Evolutionary conservation across 148 eudicot genomes (phyloP).

Genomic region (Polygonum aviculare): DNA sequence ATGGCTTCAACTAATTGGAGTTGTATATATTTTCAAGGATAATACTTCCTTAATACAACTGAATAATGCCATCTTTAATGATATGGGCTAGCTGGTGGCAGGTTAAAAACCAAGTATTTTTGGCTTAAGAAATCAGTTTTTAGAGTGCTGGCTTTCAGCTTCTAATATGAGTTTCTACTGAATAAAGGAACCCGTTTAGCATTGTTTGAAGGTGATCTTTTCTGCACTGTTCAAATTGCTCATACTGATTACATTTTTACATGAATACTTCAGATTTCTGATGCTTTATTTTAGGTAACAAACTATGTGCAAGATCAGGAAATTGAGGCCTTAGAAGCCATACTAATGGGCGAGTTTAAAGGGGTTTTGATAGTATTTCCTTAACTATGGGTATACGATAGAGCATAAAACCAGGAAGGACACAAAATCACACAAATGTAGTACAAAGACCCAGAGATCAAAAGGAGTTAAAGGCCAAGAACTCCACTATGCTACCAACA

Average conservation of each 20-base stretch:
- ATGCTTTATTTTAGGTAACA: conserved; percentile 15
- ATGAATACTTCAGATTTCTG: not conserved
- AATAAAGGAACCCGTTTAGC: not conserved
- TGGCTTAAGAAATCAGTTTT: not conserved
- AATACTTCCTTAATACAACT: not conserved
- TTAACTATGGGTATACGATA: not conserved
- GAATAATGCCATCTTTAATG: not conserved
- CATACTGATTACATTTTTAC: not conserved
- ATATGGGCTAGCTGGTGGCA: not conserved
- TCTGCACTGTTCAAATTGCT: not conserved
- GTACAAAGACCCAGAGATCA: too few relatives aligned
- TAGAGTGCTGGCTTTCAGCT: not conserved
- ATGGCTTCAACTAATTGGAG: not conserved
- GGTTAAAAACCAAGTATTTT: not conserved
- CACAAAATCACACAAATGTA: too few relatives aligned
- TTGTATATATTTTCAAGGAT: not conserved
- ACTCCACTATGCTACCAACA: too few relatives aligned
- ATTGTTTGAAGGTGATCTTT: not conserved
- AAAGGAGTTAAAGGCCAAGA: too few relatives aligned
- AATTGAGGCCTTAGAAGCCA: conserved; percentile 83
- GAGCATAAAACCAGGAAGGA: too few relatives aligned
- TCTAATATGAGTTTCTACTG: not conserved
- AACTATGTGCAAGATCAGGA: conserved; percentile 85
- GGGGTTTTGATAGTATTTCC: conserved; percentile 24
- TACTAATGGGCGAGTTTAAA: conserved; percentile 76